These are phyloP conservation scores for Blastobotrys ciferrii DNA, from an alignment of 1,139 yeast genomes.

Conservation along the genomic window DNA sequence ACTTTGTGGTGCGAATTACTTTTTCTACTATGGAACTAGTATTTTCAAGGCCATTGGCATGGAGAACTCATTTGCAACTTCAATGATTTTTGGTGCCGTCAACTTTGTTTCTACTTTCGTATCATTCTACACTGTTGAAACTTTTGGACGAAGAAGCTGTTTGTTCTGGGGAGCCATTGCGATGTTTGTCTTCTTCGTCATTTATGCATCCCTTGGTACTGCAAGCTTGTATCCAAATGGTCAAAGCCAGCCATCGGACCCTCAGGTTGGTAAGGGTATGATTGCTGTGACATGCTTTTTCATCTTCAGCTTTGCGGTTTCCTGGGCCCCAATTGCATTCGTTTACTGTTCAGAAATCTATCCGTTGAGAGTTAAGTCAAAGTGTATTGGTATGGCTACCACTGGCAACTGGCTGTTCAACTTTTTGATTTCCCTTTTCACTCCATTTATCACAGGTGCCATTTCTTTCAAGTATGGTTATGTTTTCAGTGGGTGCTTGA, in stretches of 20 bases:
- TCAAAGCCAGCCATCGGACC: slow-evolving; percentile 48
- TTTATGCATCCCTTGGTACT: slow-evolving; percentile 70
- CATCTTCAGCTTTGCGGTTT: slow-evolving; percentile 78
- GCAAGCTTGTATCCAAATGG: slow-evolving; percentile 57
- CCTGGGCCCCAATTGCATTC: slow-evolving; percentile 87
- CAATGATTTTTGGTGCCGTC: slow-evolving; percentile 74
- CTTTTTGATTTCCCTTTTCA: slow-evolving; percentile 55
- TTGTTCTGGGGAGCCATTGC: slow-evolving; percentile 61
- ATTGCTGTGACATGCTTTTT: slow-evolving; percentile 75
- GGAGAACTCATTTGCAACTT: slow-evolving; percentile 61
- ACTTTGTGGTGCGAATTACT: slow-evolving; percentile 76
- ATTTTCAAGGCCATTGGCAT: slow-evolving; percentile 76
- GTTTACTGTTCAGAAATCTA: slow-evolving; percentile 75
- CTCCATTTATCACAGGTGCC: slow-evolving; percentile 47
- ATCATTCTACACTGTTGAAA: slow-evolving; percentile 65
- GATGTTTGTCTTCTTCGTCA: slow-evolving; percentile 63
- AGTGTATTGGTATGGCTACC: slow-evolving; percentile 68
- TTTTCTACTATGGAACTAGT: slow-evolving; percentile 79
- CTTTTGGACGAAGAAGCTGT: slow-evolving; percentile 67
- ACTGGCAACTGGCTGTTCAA: slow-evolving; percentile 81
- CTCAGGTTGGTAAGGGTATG: slow-evolving; percentile 47
- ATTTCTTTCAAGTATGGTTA: slow-evolving; percentile 65
- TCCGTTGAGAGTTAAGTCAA: slow-evolving; percentile 75
- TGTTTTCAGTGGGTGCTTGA: slow-evolving; percentile 74
- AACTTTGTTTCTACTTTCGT: slow-evolving; percentile 73